phyloP scores from a whole-genome alignment of 169 alveolate species.

The Toxoplasma gondii region DNA sequence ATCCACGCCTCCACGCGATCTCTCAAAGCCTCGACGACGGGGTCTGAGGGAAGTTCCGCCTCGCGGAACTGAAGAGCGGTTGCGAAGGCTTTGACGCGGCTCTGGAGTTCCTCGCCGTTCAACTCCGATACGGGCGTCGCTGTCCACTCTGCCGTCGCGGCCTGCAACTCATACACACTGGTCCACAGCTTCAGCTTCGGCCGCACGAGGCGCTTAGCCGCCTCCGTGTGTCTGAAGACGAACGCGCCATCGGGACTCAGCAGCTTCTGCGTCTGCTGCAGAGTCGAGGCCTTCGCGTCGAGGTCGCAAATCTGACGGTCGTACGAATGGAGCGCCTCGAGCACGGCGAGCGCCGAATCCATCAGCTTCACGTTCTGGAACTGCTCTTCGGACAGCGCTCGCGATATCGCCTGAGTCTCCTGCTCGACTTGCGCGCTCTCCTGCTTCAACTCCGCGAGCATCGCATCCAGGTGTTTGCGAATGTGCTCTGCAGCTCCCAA shows the following conservation, averaged over 20 bases:
- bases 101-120: conserved; percentile 54
- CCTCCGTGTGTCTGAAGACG: conserved; percentile 56
- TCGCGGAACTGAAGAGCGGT: conserved; percentile 21
- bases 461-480: conserved; percentile 48
- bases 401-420: conserved; percentile 57
- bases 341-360: conserved; percentile 34
- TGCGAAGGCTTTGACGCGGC: conserved; percentile 25
- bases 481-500: conserved; percentile 68
- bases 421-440: conserved; percentile 54
- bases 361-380: conserved; percentile 32
- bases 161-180: conserved; percentile 49
- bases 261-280: conserved; percentile 59
- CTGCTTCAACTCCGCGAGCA: conserved; percentile 54
- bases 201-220: conserved; percentile 27
- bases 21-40: conserved; percentile 71
- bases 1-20: conserved; percentile 75
- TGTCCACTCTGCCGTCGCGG: conserved; percentile 15
- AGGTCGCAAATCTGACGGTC: conserved; percentile 42
- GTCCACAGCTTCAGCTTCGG: conserved; percentile 67
- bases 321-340: background rate
- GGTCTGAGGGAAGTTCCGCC: conserved; percentile 32
- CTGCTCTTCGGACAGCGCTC: conserved; percentile 42
- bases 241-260: conserved; percentile 56
- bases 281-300: conserved; percentile 59
- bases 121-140: background rate